A percentile compares a stretch with the other conserved stretches of the same genome.
phyloP scores from a whole-genome alignment of 768 basidiomycete species.

The Tricholoma hemisulphureum region DNA sequence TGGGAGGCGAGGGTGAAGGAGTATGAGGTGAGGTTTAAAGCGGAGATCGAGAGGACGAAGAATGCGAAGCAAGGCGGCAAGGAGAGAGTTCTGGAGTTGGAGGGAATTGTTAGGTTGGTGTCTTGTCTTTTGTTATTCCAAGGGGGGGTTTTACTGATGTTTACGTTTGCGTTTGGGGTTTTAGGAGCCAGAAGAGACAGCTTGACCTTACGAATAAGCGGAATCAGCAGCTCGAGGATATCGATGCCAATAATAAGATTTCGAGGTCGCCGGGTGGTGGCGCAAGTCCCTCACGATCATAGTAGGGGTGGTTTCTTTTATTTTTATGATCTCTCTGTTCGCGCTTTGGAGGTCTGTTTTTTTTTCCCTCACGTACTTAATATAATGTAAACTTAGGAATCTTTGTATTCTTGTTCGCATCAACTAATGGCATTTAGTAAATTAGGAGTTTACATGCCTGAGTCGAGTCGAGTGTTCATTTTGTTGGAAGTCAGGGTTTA shows the following conservation, averaged over 20 bases:
- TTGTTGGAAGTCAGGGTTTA: too few relatives aligned
- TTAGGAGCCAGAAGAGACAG: conserved; percentile 73
- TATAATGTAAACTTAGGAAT: neutral
- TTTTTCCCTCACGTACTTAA: neutral
- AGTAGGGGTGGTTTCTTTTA: neutral
- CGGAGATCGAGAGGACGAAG: conserved; percentile 90
- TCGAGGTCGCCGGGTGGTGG: neutral
- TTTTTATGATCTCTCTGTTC: neutral
- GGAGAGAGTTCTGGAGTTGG: conserved; percentile 74
- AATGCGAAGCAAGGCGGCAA: conserved; percentile 92
- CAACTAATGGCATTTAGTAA: too few relatives aligned
- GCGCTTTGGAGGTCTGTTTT: neutral
- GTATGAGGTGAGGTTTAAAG: conserved; percentile 77
- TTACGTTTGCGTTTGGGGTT: conserved; percentile 1
- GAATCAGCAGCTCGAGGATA: conserved; percentile 56
- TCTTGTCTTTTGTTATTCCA: conserved; percentile 4
- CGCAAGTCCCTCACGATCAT: neutral
- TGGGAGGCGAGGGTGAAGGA: conserved; percentile 97
- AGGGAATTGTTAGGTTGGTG: conserved; percentile 65
- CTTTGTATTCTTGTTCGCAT: neutral
- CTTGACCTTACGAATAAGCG: conserved; percentile 78
- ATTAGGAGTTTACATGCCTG: too few relatives aligned
- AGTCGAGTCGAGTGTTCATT: too few relatives aligned
- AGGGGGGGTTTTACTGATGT: conserved; percentile 5
- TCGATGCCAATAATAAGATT: conserved; percentile 42